Evolutionary conservation across 495 filamentous ascomycete genomes (phyloP).

Genomic region (Daldinia caldariorum): DNA sequence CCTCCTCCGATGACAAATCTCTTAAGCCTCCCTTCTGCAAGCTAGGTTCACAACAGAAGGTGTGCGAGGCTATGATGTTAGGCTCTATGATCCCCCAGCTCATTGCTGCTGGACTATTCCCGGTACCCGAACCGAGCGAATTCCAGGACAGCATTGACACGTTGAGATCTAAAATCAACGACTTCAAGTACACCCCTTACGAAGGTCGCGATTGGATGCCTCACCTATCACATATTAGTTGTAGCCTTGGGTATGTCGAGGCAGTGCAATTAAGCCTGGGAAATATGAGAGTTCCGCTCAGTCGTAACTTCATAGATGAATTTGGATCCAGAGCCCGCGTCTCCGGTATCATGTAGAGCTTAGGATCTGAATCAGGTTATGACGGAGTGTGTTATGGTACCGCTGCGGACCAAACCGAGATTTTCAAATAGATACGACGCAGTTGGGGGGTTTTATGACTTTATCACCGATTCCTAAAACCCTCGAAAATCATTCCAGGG

Average conservation of each 20-base stretch:
- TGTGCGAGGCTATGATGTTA: neutral
- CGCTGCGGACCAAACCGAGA: too few relatives aligned
- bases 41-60: neutral
- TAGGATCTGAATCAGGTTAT: neutral
- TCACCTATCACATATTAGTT: constrained; percentile 22
- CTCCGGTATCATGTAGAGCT: neutral
- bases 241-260: constrained; percentile 17
- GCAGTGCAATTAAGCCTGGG: neutral
- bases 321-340: neutral
- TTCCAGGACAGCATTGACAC: neutral
- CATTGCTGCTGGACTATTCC: neutral
- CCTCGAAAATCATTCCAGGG: too few relatives aligned
- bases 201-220: constrained; percentile 26
- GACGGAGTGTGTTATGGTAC: too few relatives aligned
- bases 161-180: neutral
- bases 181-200: neutral
- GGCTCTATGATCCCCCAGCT: neutral
- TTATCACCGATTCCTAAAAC: neutral
- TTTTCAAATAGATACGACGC: too few relatives aligned
- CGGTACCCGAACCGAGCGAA: neutral
- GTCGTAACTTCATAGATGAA: neutral
- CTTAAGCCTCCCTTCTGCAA: neutral
- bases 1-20: neutral
- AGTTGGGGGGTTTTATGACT: neutral
- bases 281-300: neutral